These are phyloP conservation scores for Pseudozyma thailandica DNA, from an alignment of 1,284 basidiomycete species.

Conservation along the genomic window DNA sequence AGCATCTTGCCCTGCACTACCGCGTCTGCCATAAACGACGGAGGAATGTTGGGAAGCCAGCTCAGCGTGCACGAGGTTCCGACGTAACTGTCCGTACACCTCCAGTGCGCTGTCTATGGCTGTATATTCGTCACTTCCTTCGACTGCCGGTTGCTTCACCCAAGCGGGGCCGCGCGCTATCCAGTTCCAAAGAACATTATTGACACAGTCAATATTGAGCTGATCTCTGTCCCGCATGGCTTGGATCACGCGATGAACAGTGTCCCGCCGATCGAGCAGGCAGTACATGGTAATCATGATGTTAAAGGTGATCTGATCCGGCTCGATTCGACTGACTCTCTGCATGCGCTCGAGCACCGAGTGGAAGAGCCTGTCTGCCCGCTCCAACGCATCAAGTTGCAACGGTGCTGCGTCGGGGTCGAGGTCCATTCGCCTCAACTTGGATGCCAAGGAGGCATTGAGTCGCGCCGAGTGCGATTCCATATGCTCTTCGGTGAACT, in stretches of 20 bases:
- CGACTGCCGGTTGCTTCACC: background rate
- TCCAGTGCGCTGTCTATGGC: conserved; percentile 16
- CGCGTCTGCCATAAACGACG: conserved; percentile 12
- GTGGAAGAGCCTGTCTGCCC: conserved; percentile 40
- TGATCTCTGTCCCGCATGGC: conserved; percentile 6
- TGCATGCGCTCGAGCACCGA: conserved; percentile 46
- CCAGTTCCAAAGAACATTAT: conserved; percentile 30
- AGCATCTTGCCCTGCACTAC: background rate
- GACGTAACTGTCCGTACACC: conserved; percentile 41
- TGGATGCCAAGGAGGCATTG: conserved; percentile 18
- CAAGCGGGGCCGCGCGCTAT: conserved; percentile 11
- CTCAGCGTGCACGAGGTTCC: conserved; percentile 32
- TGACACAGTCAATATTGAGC: conserved; percentile 32
- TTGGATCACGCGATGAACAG: conserved; percentile 15
- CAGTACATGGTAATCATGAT: conserved; percentile 51
- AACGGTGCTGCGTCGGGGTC: conserved; percentile 29
- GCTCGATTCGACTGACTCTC: conserved; percentile 24
- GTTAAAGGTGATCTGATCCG: conserved; percentile 40
- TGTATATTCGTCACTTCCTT: background rate
- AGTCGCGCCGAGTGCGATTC: conserved; percentile 21
- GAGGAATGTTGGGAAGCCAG: conserved; percentile 11
- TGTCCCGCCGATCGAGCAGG: conserved; percentile 28
- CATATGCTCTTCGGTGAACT: conserved; percentile 15
- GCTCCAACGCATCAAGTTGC: conserved; percentile 19
- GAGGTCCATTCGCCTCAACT: conserved; percentile 30